A percentile compares a stretch with the other conserved stretches of the same genome.
Evolutionary conservation across 2,329 filamentous ascomycete genomes (phyloP).

Genomic region (Stemphylium lycopersici): DNA sequence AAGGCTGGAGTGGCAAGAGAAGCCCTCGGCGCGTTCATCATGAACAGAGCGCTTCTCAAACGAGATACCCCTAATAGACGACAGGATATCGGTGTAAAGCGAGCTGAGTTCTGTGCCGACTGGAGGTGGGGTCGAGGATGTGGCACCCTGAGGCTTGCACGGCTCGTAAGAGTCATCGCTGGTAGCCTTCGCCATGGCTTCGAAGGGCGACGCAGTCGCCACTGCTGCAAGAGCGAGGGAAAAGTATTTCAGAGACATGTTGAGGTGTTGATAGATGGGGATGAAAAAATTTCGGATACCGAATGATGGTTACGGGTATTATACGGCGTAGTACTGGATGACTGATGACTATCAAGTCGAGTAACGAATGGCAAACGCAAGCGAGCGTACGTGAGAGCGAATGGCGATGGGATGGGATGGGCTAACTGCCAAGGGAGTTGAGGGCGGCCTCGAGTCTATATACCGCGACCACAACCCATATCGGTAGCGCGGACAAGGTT

Average conservation of each 20-base stretch:
- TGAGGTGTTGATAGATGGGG: neutral
- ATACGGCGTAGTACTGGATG: conserved; percentile 11
- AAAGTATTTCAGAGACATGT: conserved; percentile 35
- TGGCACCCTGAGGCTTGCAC: conserved; percentile 47
- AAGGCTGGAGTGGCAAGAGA: conserved; percentile 47
- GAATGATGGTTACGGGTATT: conserved; percentile 4
- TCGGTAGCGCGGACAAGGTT: conserved; percentile 8
- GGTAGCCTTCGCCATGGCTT: conserved; percentile 25
- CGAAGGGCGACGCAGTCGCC: conserved; percentile 29
- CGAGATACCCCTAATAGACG: conserved; percentile 43
- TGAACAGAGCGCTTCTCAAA: conserved; percentile 38
- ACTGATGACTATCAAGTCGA: conserved; percentile 4
- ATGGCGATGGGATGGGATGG: neutral
- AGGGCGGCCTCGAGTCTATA: conserved; percentile 11
- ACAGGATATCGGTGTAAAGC: conserved; percentile 44
- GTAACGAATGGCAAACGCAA: conserved; percentile 11
- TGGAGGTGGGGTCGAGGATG: conserved; percentile 35
- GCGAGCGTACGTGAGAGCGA: conserved; percentile 10
- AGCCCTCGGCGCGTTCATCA: conserved; percentile 25
- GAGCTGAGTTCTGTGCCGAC: conserved; percentile 44
- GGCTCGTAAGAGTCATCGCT: conserved; percentile 42
- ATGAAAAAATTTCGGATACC: neutral
- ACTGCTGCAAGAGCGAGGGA: conserved; percentile 32
- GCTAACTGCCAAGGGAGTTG: neutral
- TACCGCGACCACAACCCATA: neutral